phyloP scores from a whole-genome alignment of 805 yeast species.

The Yueomyces sinensis region DNA sequence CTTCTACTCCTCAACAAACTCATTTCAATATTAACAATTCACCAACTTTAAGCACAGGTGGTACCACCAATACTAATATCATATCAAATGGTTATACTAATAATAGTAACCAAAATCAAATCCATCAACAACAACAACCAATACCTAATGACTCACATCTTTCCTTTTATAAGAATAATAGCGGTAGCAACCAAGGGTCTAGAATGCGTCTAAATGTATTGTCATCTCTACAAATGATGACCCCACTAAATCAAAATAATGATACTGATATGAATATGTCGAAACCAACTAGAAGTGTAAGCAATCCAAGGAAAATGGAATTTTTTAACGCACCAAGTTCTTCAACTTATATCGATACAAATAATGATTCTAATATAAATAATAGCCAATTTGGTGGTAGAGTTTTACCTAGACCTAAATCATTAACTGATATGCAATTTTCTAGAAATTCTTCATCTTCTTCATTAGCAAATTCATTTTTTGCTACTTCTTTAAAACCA shows the following conservation, averaged over 20 bases:
- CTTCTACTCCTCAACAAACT: not conserved
- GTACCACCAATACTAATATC: not conserved
- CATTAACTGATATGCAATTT: slow-evolving; percentile 11
- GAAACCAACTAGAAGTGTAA: not conserved
- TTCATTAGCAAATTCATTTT: not conserved
- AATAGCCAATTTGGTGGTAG: not conserved
- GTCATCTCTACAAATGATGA: slow-evolving; percentile 49
- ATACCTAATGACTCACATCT: not conserved
- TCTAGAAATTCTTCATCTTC: slow-evolving; percentile 1
- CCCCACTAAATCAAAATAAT: slow-evolving; percentile 32
- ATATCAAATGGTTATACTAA: not conserved
- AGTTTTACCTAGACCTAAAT: slow-evolving; percentile 13
- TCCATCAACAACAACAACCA: slow-evolving; percentile 1
- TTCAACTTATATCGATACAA: slow-evolving; percentile 11
- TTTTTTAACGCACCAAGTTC: slow-evolving; percentile 3
- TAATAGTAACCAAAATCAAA: not conserved
- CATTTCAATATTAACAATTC: no score
- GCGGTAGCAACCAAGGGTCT: slow-evolving; percentile 6
- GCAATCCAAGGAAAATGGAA: no score
- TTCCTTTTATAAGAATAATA: no score
- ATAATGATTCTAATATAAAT: slow-evolving; percentile 4
- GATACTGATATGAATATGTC: not conserved
- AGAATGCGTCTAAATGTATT: slow-evolving; percentile 24
- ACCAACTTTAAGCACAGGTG: no score
- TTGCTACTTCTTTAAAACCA: not conserved